Conservation (phyloP, 805 yeast species). For the Hanseniaspora jakobsenii region DNA sequence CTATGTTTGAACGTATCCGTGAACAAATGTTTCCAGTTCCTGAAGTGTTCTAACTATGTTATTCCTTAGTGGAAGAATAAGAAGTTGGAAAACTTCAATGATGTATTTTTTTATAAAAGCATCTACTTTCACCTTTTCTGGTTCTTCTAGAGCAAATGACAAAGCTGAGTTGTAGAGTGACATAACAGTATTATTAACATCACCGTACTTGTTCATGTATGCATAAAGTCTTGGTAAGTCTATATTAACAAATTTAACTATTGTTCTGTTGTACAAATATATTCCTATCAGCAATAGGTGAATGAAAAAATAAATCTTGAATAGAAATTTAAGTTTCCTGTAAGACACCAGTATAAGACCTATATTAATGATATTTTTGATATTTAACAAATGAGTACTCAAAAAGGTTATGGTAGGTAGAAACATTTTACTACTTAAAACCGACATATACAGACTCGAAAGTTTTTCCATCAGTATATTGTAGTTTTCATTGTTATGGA, state of each 20-base stretch:
- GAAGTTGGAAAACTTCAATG: not conserved
- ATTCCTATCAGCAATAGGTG: not conserved
- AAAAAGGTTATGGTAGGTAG: not conserved
- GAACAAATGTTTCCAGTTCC: constrained; percentile 7
- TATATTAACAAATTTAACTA: constrained; percentile 5
- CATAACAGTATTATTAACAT: not conserved
- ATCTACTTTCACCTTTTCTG: constrained; percentile 6
- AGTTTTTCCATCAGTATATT: too few relatives aligned
- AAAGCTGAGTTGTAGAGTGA: not conserved
- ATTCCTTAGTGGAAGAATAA: constrained; percentile 1
- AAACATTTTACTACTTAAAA: not conserved
- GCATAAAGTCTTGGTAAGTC: constrained; percentile 7
- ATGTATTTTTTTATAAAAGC: not conserved
- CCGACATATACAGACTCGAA: too few relatives aligned
- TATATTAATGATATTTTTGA: not conserved
- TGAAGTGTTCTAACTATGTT: constrained; percentile 3
- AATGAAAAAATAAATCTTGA: not conserved
- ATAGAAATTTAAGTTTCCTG: constrained; percentile 1
- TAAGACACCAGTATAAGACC: not conserved
- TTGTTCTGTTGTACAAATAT: constrained; percentile 11
- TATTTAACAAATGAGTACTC: not conserved
- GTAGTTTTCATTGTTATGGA: too few relatives aligned
- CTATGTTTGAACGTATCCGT: not conserved
- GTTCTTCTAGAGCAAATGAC: not conserved
- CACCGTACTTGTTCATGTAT: constrained; percentile 13